These are phyloP conservation scores for Lipomyces starkeyi DNA, from an alignment of 805 yeast genomes.

Conservation along the genomic window DNA sequence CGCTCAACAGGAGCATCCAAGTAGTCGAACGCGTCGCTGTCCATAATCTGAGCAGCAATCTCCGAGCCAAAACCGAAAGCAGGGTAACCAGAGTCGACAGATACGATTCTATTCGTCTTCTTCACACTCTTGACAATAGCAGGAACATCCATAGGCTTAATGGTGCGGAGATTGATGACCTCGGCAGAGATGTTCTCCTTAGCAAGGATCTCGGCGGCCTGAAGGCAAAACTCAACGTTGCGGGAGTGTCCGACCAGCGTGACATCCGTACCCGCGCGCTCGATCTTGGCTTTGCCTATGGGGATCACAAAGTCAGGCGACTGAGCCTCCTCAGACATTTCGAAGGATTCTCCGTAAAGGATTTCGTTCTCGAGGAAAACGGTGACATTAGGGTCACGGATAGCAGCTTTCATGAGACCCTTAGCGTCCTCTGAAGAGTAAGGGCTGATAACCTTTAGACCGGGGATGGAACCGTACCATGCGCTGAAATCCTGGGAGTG, in stretches of 20 bases:
- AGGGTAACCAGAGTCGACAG: constrained; percentile 98
- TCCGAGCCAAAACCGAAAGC: constrained; percentile 99
- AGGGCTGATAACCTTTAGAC: constrained; percentile 95
- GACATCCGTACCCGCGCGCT: constrained; percentile 89
- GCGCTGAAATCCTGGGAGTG: constrained; percentile 98
- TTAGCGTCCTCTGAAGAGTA: constrained; percentile 94
- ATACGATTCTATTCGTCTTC: constrained; percentile 94
- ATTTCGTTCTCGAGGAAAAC: constrained; percentile 95
- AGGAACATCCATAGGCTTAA: constrained; percentile 93
- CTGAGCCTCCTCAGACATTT: constrained; percentile 84
- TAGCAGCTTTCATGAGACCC: constrained; percentile 94
- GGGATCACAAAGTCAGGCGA: constrained; percentile 91
- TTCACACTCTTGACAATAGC: constrained; percentile 85
- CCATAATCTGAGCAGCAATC: constrained; percentile 97
- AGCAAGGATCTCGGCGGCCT: constrained; percentile 88
- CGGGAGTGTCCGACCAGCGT: constrained; percentile 91
- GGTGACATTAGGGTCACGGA: constrained; percentile 98
- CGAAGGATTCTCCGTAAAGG: constrained; percentile 89
- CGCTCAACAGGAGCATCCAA: constrained; percentile 98
- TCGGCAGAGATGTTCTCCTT: constrained; percentile 87
- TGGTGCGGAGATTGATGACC: constrained; percentile 93
- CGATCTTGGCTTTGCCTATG: constrained; percentile 94
- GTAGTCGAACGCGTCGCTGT: constrained; percentile 96
- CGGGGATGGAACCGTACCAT: constrained; percentile 98
- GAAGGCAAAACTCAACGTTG: constrained; percentile 81